Conservation (phyloP, 345 rosid genomes). For the Hibiscus trionum region DNA sequence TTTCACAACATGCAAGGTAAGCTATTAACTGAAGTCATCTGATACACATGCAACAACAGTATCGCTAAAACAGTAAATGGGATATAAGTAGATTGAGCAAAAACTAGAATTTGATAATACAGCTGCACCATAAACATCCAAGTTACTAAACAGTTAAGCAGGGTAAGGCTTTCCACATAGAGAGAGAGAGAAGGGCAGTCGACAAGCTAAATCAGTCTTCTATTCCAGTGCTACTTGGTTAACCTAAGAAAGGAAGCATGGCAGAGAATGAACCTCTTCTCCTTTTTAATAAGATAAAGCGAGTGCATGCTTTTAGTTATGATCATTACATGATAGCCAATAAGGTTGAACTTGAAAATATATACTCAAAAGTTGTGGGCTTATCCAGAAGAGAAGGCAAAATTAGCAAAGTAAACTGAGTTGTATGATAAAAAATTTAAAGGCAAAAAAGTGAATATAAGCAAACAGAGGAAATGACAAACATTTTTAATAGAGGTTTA, state of each 20-base stretch:
- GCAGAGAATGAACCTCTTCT: not conserved
- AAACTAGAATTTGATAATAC: not conserved
- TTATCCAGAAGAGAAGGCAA: no score
- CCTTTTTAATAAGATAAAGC: not conserved
- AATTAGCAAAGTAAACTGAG: no score
- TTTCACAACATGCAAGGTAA: not conserved
- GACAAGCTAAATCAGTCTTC: no score
- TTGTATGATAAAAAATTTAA: no score
- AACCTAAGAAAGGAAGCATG: not conserved
- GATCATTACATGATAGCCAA: no score
- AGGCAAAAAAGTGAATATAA: no score
- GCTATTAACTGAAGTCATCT: not conserved
- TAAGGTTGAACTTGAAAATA: no score
- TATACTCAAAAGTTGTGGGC: no score
- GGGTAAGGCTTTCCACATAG: not conserved
- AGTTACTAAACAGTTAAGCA: not conserved
- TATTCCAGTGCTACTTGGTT: not conserved
- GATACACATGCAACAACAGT: not conserved
- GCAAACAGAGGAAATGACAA: no score
- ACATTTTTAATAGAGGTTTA: no score
- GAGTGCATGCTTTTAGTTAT: not conserved
- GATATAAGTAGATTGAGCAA: not conserved
- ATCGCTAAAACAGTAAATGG: not conserved
- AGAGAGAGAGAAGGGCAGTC: not conserved
- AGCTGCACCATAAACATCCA: not conserved